Base-by-base conservation (phyloP, 2,329 filamentous ascomycete genomes). In the Phaeosphaeriaceae sp. region DNA sequence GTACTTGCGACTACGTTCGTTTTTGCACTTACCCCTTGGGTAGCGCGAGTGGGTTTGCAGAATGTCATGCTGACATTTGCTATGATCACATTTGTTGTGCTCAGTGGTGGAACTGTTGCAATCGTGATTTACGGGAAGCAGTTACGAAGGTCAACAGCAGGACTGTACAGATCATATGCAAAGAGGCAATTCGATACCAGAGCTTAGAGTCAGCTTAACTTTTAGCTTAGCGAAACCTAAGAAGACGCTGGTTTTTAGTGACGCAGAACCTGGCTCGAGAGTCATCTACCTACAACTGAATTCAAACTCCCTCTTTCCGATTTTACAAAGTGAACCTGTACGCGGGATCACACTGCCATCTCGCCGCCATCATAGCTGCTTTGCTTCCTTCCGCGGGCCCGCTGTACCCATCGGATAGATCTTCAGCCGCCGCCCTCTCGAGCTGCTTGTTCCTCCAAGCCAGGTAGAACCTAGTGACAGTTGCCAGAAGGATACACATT, bases 11-110 rank as follows among this genome's bases (percentile, higher is more conserved):
- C 79, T 0, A 74, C 78, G 10, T 79, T 84, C 48, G 76, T 83
- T n/a, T 84, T 84, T 60, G 80, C 78, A 0, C 68, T 83, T 17
- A 71, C 76, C 0, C 77, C 79, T 1, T 83, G 81, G 78, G 74
- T 79, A 3, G 53, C 53, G 7, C 54, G 31, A 22, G 57, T 60
- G 7, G 49, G 50, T 11, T 49, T 60, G 2, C 54, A 60, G 1
- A 57, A 62, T 21, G 57, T 60, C 11, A 56, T 62, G 56, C 47
- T 62, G 41, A 62, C 54, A 7, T 62, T 60, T n/a, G 54, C 55
- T 15, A 47, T 60, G 13, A 60, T 56, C 9, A 49, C 50, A 21
- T 22, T 57, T 1, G 1, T 59, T 41, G 25, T 53, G 2, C 50
- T 62, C 33, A 47, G 44, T 46, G 25, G n/a, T 19, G 47, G 47